Evolutionary conservation across 768 basidiomycete genomes (phyloP), one percentile per base, ranked within the genome.

Genomic region (Clitopilus hobsonii): DNA sequence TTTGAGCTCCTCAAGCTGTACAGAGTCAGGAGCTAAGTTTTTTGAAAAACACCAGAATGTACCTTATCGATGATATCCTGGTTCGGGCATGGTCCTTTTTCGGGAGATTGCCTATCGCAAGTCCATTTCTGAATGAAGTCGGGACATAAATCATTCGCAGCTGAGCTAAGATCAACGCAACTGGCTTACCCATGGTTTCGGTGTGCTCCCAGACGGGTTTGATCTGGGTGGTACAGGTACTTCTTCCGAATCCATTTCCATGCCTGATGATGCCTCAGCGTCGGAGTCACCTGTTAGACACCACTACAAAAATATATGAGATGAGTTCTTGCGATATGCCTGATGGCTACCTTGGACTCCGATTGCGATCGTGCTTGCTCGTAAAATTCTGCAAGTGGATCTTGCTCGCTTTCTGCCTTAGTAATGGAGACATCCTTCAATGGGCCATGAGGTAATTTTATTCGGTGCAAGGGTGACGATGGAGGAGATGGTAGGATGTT

Each of bases 11-110:
- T 80, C 70, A 11, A 93, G 72, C 90, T 92, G 62, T 47, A 20
- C 26, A 52, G 30, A 16, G 51, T 24, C 4, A 38, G 6, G n/a
- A 26, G n/a, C 13, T n/a, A 22, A 24, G 27, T 5, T 32, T 11
- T 10, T 7, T 6, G 41, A 49, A 56, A 50, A n/a, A 11, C 26
- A 36, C 16, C 49, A 13, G 20, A 16, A 13, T 64, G 23, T 58
- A 83, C 89, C 77, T 89, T 89, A 62, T 86, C 84, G 27, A 90
- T 76, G 48, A 93, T 79, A 60, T 86, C 81, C 65, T 91, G 85
- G 63, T 93, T 93, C 2, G 74, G 73, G 55, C 82, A 84, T 3
- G 63, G 63, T 0, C 53, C 61, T 13, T 56, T 60, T 54, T 63
- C 67, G 1, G 56, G 62, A 24, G 72, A 71, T 59, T 78, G 80